Conservation (phyloP, 768 basidiomycete genomes). For the Kwoniella pini region DNA sequence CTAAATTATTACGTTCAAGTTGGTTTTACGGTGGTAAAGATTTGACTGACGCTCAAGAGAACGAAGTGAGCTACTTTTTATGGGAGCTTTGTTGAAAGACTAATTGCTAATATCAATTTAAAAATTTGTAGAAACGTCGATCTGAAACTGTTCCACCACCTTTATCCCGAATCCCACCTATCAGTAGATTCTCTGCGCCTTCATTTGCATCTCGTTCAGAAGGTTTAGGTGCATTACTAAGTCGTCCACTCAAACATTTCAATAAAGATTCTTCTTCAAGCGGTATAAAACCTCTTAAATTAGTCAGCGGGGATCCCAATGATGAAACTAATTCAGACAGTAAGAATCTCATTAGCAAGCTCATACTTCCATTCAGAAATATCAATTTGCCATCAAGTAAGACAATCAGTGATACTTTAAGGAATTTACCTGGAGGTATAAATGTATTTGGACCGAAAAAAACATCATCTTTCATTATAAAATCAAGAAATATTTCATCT, state of each 20-base stretch:
- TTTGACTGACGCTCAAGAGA: constrained; percentile 1
- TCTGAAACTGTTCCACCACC: neutral
- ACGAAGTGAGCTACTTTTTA: constrained; percentile 6
- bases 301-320: neutral
- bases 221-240: neutral
- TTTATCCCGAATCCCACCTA: neutral
- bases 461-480: neutral
- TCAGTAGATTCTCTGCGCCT: constrained; percentile 14
- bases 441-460: neutral
- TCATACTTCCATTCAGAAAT: neutral
- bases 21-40: constrained; percentile 38
- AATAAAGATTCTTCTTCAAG: neutral
- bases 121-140: constrained; percentile 2
- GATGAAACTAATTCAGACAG: neutral
- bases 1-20: constrained; percentile 25
- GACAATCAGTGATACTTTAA: neutral
- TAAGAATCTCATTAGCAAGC: neutral
- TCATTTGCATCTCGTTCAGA: constrained; percentile 2
- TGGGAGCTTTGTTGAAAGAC: neutral
- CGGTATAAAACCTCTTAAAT: neutral
- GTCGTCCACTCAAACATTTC: neutral
- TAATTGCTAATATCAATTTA: neutral
- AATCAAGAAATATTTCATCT: neutral
- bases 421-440: neutral
- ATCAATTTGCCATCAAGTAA: neutral